Evolutionary conservation across 2,329 filamentous ascomycete genomes (phyloP).

Genomic region (Hymenoscyphus occultus): DNA sequence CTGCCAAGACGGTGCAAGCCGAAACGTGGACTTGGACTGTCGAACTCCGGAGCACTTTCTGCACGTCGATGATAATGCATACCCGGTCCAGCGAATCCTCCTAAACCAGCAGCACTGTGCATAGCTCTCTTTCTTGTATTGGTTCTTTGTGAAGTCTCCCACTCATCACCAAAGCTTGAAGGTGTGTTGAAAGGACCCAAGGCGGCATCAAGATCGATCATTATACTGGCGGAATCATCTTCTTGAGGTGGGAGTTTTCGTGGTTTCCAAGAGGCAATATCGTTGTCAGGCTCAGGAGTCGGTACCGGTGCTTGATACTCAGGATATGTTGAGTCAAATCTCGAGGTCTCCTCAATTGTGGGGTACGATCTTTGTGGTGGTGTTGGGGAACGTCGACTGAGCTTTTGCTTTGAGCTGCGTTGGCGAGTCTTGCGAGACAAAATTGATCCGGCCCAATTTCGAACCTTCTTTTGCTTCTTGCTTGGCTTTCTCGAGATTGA

Average conservation of each 20-base stretch:
- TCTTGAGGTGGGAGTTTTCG: conserved; percentile 41
- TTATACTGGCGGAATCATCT: conserved; percentile 67
- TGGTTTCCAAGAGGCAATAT: conserved; percentile 40
- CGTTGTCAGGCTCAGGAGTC: conserved; percentile 25
- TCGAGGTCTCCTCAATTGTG: conserved; percentile 27
- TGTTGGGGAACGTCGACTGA: conserved; percentile 41
- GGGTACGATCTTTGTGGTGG: conserved; percentile 41
- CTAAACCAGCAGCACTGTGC: conserved; percentile 73
- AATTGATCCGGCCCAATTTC: conserved; percentile 54
- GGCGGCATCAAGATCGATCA: conserved; percentile 93
- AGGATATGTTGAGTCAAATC: conserved; percentile 23
- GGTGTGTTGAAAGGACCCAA: conserved; percentile 89
- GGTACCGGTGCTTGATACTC: conserved; percentile 15
- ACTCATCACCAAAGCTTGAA: conserved; percentile 58
- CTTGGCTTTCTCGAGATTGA: conserved; percentile 35
- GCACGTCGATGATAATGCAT: conserved; percentile 75
- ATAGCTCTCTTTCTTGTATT: conserved; percentile 61
- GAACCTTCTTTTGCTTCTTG: conserved; percentile 71
- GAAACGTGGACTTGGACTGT: conserved; percentile 62
- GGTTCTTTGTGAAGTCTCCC: conserved; percentile 63
- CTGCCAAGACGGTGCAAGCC: conserved; percentile 58
- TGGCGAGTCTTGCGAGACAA: conserved; percentile 48
- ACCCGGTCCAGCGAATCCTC: conserved; percentile 64
- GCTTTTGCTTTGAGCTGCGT: conserved; percentile 42
- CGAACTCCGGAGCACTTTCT: conserved; percentile 80